phyloP scores from a whole-genome alignment of 75 land plant species.

The Cunninghamia lanceolata region DNA sequence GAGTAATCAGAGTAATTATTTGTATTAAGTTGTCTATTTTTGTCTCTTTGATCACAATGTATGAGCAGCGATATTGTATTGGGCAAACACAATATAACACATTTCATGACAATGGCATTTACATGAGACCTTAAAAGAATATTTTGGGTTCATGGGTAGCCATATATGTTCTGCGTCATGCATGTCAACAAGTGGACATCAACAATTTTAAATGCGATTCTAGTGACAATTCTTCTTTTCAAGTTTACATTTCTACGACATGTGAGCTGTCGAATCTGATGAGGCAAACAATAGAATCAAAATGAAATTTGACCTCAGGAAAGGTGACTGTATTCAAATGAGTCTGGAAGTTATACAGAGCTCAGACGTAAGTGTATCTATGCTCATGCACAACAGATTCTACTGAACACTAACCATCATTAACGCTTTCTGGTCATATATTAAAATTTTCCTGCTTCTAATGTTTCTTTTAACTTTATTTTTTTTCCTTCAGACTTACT shows the following conservation, averaged over 20 bases:
- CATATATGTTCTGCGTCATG: too few relatives aligned
- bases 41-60: too few relatives aligned
- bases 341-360: background rate
- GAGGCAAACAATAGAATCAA: background rate
- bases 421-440: background rate
- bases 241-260: background rate
- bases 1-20: background rate
- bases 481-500: too few relatives aligned
- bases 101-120: too few relatives aligned
- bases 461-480: too few relatives aligned
- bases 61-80: too few relatives aligned
- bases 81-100: too few relatives aligned
- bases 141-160: too few relatives aligned
- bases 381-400: background rate
- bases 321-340: background rate
- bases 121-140: too few relatives aligned
- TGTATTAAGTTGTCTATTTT: too few relatives aligned
- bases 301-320: background rate
- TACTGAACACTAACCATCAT: background rate
- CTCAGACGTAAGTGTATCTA: background rate
- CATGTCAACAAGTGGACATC: background rate
- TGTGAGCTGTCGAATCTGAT: background rate
- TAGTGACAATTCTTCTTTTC: background rate
- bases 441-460: too few relatives aligned
- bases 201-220: background rate